These are phyloP conservation scores for Punica granatum DNA, from an alignment of 345 rosid species.

Conservation along the genomic window DNA sequence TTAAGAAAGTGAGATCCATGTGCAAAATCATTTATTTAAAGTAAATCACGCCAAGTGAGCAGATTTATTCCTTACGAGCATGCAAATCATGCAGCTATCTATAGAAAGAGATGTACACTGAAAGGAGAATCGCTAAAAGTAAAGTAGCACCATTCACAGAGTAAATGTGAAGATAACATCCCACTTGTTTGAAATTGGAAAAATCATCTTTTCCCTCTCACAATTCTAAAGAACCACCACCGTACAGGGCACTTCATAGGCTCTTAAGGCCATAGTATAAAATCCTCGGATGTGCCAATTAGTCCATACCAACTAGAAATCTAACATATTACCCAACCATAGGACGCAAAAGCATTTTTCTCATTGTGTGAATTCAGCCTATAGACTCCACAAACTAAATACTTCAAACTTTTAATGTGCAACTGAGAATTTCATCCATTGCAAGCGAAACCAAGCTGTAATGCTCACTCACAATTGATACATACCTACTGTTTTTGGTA, in stretches of 20 bases:
- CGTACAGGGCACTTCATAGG: background rate
- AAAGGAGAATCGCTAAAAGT: background rate
- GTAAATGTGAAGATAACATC: background rate
- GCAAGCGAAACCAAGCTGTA: too few relatives aligned
- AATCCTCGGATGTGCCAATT: background rate
- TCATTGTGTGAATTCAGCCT: too few relatives aligned
- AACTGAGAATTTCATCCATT: too few relatives aligned
- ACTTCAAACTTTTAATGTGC: too few relatives aligned
- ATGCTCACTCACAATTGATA: too few relatives aligned
- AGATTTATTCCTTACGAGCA: background rate
- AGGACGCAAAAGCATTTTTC: background rate
- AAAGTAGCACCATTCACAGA: background rate
- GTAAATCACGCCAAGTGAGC: too few relatives aligned
- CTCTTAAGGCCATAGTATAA: background rate
- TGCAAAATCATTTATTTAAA: too few relatives aligned
- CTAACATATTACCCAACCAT: background rate
- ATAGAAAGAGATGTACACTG: background rate
- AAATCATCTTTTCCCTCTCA: too few relatives aligned
- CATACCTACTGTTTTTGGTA: constrained; percentile 90
- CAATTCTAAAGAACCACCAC: background rate
- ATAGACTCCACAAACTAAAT: background rate
- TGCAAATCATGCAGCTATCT: background rate
- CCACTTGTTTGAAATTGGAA: too few relatives aligned
- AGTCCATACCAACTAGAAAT: background rate
- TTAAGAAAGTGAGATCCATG: too few relatives aligned